These are phyloP conservation scores for Septoria linicola DNA, from an alignment of 2,329 filamentous ascomycete genomes.

Conservation along the genomic window DNA sequence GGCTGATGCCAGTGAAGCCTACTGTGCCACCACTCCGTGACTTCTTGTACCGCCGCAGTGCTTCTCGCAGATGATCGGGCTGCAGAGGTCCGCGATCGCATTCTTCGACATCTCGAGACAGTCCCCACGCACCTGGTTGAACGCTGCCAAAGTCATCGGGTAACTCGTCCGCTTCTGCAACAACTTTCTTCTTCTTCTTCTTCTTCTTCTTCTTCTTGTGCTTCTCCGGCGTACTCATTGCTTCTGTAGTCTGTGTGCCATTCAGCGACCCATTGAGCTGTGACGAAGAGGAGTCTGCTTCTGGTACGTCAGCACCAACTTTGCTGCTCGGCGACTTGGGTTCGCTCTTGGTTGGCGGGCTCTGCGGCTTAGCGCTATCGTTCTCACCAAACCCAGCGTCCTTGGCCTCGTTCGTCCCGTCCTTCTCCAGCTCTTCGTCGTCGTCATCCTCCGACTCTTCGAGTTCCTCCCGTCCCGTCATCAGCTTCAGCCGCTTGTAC, in stretches of 20 bases:
- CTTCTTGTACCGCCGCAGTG: slow-evolving; percentile 65
- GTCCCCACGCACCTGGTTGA: slow-evolving; percentile 30
- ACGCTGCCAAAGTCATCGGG: slow-evolving; percentile 22
- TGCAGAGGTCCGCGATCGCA: slow-evolving; percentile 59
- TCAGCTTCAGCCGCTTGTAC: slow-evolving; percentile 28
- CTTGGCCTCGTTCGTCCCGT: not conserved
- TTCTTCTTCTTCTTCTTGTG: slow-evolving; percentile 8
- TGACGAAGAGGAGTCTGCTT: slow-evolving; percentile 1
- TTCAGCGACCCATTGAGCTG: slow-evolving; percentile 13
- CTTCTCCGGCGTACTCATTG: slow-evolving; percentile 13
- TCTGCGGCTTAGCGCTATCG: not conserved
- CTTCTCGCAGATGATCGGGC: slow-evolving; percentile 73
- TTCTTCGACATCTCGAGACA: slow-evolving; percentile 33
- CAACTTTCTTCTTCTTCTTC: slow-evolving; percentile 8
- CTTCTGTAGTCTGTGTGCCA: slow-evolving; percentile 13
- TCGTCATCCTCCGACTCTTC: slow-evolving; percentile 24
- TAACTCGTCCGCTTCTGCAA: slow-evolving; percentile 10
- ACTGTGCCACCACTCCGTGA: slow-evolving; percentile 62
- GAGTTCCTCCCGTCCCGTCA: slow-evolving; percentile 28
- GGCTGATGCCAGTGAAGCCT: slow-evolving; percentile 51
- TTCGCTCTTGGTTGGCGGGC: slow-evolving; percentile 2
- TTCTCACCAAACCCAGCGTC: slow-evolving; percentile 10
- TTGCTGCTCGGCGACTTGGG: slow-evolving; percentile 10
- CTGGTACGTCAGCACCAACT: slow-evolving; percentile 10
- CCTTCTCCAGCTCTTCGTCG: slow-evolving; percentile 25